Percentiles rank a stretch among this genome's conserved stretches.
phyloP scores from a whole-genome alignment of 1,284 basidiomycete genomes.

The Thecaphora thlaspeos region DNA sequence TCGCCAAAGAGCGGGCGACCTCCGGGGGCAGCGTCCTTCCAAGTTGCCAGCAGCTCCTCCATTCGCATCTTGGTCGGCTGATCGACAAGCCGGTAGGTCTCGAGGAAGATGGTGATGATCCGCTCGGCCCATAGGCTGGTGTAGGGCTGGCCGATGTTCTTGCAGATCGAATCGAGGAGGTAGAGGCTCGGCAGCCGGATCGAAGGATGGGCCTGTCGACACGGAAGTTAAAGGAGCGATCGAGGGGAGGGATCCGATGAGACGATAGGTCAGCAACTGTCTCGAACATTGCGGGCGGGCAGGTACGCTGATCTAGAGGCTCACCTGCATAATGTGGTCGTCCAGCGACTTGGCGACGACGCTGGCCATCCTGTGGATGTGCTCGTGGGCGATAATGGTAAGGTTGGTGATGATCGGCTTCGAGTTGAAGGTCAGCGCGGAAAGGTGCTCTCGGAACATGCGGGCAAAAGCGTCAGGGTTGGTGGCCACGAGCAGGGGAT shows the following conservation, averaged over 20 bases:
- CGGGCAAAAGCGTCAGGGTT: slow-evolving; percentile 70
- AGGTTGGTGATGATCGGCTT: slow-evolving; percentile 90
- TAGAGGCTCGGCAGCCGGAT: slow-evolving; percentile 93
- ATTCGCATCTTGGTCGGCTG: slow-evolving; percentile 50
- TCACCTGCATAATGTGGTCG: slow-evolving; percentile 71
- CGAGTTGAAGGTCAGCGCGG: slow-evolving; percentile 88
- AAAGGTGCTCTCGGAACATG: slow-evolving; percentile 67
- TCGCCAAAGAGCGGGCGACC: slow-evolving; percentile 48
- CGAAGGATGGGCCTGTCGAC: slow-evolving; percentile 62
- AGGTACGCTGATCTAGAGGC: slow-evolving; percentile 53
- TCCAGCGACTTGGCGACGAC: slow-evolving; percentile 86
- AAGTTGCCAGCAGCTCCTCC: slow-evolving; percentile 54
- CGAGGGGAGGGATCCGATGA: too few species aligned
- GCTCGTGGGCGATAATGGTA: slow-evolving; percentile 90
- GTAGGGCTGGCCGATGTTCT: slow-evolving; percentile 55
- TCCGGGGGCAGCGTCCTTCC: slow-evolving; percentile 45
- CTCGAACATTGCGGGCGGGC: too few species aligned
- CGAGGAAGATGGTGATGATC: slow-evolving; percentile 50
- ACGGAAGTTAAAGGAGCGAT: neutral
- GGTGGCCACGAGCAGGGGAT: slow-evolving; percentile 20
- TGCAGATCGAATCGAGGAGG: slow-evolving; percentile 82
- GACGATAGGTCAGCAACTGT: too few species aligned
- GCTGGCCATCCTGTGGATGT: slow-evolving; percentile 71
- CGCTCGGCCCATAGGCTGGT: slow-evolving; percentile 47
- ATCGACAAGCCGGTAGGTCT: slow-evolving; percentile 55